Evolutionary conservation across 306 rosid species (phyloP).

Genomic region (Castanea crenata): DNA sequence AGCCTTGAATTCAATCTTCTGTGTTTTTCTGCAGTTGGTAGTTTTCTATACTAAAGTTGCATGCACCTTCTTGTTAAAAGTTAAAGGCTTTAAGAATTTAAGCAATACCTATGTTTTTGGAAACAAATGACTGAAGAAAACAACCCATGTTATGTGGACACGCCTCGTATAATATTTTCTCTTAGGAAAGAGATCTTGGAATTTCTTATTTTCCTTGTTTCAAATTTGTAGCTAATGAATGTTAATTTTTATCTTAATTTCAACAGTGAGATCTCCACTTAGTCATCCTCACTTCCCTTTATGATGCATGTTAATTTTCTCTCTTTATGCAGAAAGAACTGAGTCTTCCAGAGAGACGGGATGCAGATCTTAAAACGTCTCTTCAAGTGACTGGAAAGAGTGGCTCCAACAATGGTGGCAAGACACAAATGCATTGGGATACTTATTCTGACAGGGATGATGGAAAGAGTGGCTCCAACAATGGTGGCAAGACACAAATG

Average conservation of each 20-base stretch:
- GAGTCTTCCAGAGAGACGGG: slow-evolving; percentile 27
- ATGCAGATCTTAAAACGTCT: slow-evolving; percentile 27
- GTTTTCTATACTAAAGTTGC: background rate
- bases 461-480: slow-evolving; percentile 25
- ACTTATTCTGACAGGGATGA: too few relatives aligned
- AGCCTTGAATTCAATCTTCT: too few relatives aligned
- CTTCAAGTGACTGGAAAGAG: slow-evolving; percentile 30
- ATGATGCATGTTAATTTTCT: slow-evolving; percentile 10
- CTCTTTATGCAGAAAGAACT: slow-evolving; percentile 51
- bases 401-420: slow-evolving; percentile 27
- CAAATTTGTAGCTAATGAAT: background rate
- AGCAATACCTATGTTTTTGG: background rate
- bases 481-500: slow-evolving; percentile 34
- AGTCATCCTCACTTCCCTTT: background rate
- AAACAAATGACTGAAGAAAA: background rate
- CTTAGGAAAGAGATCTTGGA: background rate
- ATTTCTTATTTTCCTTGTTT: background rate
- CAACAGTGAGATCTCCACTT: background rate
- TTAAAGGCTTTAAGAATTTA: background rate
- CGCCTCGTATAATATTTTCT: background rate
- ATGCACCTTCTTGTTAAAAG: background rate
- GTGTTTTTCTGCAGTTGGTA: background rate
- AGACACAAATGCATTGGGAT: slow-evolving; percentile 32
- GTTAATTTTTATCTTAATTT: background rate
- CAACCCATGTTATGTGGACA: background rate